A percentile compares a stretch with the other conserved stretches of the same genome.
Evolutionary conservation across 2,329 filamentous ascomycete species (phyloP).

Genomic region (Claviceps arundinis): DNA sequence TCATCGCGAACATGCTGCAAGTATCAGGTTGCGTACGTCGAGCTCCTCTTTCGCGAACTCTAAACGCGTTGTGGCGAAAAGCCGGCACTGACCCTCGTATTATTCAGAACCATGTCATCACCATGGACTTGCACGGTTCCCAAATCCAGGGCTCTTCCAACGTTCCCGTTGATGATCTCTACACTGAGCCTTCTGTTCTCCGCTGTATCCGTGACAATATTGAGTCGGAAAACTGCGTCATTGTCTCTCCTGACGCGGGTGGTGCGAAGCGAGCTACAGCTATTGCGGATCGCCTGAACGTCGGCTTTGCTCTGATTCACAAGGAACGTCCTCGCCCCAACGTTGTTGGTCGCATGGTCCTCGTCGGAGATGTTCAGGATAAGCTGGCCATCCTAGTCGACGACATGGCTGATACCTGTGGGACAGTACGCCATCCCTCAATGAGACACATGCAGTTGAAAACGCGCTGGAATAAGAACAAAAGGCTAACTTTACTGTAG

Average conservation of each 20-base stretch:
- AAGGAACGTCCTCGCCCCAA: constrained; percentile 82
- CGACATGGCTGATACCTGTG: constrained; percentile 95
- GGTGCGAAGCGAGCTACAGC: constrained; percentile 89
- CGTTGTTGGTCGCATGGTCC: constrained; percentile 79
- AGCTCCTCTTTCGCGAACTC: neutral
- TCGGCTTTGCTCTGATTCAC: constrained; percentile 88
- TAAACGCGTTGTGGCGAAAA: neutral
- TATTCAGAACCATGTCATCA: constrained; percentile 51
- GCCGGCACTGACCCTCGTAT: neutral
- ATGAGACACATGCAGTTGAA: neutral
- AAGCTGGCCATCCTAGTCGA: constrained; percentile 89
- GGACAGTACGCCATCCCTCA: constrained; percentile 37
- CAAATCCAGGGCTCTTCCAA: constrained; percentile 98
- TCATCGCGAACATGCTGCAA: constrained; percentile 96
- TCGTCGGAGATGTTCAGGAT: constrained; percentile 86
- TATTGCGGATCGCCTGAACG: constrained; percentile 82
- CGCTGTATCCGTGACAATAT: constrained; percentile 86
- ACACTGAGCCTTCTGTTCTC: constrained; percentile 84
- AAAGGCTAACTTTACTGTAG: constrained; percentile 3
- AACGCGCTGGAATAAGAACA: neutral
- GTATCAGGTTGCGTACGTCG: constrained; percentile 61
- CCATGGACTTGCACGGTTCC: constrained; percentile 88
- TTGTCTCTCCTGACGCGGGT: constrained; percentile 88
- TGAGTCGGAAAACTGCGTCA: constrained; percentile 69
- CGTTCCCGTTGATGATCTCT: constrained; percentile 61